Percentiles rank a stretch among this genome's conserved stretches.
phyloP scores from a whole-genome alignment of 352 stramenopile genomes.

The Phytophthora sansomeana region DNA sequence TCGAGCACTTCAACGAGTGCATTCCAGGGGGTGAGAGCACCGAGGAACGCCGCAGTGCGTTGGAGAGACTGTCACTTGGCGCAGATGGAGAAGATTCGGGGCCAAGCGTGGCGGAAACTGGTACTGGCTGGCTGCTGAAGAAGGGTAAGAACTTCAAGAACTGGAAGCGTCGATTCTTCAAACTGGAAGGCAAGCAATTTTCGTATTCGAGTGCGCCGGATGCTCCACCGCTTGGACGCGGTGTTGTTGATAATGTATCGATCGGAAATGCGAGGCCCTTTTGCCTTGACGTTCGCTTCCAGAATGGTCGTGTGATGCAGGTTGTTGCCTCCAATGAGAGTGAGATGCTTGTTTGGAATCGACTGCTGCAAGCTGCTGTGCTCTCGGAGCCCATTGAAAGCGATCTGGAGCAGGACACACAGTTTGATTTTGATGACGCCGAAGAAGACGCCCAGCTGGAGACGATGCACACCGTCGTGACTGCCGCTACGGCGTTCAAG shows the following conservation, averaged over 20 bases:
- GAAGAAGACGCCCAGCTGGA: slow-evolving; percentile 53
- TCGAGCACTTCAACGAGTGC: slow-evolving; percentile 53
- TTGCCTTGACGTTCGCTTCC: slow-evolving; percentile 69
- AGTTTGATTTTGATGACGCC: slow-evolving; percentile 66
- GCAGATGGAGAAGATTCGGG: slow-evolving; percentile 19
- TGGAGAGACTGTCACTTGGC: slow-evolving; percentile 37
- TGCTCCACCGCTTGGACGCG: slow-evolving; percentile 51
- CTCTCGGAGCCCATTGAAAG: slow-evolving; percentile 41
- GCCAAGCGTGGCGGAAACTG: slow-evolving; percentile 36
- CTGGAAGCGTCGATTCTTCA: slow-evolving; percentile 74
- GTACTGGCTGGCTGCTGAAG: slow-evolving; percentile 62
- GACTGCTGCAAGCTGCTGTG: slow-evolving; percentile 55
- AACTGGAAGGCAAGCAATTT: slow-evolving; percentile 62
- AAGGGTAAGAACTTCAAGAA: slow-evolving; percentile 73
- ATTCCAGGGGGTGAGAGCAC: slow-evolving; percentile 26
- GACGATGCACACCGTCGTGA: slow-evolving; percentile 43
- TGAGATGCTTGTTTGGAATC: slow-evolving; percentile 73
- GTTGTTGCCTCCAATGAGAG: slow-evolving; percentile 58
- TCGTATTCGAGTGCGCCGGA: slow-evolving; percentile 59
- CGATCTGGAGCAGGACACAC: slow-evolving; percentile 38
- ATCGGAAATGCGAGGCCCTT: slow-evolving; percentile 75
- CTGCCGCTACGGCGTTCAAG: slow-evolving; percentile 49
- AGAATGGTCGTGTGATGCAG: slow-evolving; percentile 70
- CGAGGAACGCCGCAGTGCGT: slow-evolving; percentile 31
- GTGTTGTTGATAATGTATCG: slow-evolving; percentile 57